phyloP scores from a whole-genome alignment of 2,329 filamentous ascomycete genomes.

The Ceratocystis cubensis region DNA sequence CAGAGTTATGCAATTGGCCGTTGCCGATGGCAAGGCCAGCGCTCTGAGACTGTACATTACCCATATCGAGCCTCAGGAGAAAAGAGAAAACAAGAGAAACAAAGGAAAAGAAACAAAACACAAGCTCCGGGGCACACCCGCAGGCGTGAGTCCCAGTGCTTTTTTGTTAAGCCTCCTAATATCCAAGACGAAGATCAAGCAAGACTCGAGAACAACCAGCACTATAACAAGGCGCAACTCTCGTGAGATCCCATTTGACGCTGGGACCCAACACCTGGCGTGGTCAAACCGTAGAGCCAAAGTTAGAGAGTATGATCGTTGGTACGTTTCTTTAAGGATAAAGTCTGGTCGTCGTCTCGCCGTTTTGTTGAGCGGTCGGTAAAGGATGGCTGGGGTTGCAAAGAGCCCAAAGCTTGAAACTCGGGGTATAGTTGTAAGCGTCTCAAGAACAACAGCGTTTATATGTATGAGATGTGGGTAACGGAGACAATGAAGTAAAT shows the following conservation, averaged over 20 bases:
- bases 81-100: neutral
- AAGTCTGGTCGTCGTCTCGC: neutral
- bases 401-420: neutral
- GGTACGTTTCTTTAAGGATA: neutral
- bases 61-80: neutral
- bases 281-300: neutral
- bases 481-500: neutral
- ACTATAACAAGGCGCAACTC: neutral
- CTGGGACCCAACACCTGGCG: neutral
- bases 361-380: neutral
- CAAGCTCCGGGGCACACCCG: constrained; percentile 5
- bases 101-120: constrained; percentile 5
- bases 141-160: neutral
- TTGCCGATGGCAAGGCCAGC: neutral
- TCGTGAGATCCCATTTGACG: constrained; percentile 4
- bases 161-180: neutral
- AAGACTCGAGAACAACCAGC: neutral
- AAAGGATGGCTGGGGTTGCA: constrained; percentile 1
- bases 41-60: neutral
- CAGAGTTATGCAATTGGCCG: neutral
- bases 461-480: neutral
- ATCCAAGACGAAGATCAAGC: neutral
- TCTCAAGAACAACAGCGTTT: neutral
- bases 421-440: constrained; percentile 5
- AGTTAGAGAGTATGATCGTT: neutral